Evolutionary conservation across 2,329 filamentous ascomycete species (phyloP), one percentile per base, ranked within the genome.

Genomic region (Xylaria sp.): DNA sequence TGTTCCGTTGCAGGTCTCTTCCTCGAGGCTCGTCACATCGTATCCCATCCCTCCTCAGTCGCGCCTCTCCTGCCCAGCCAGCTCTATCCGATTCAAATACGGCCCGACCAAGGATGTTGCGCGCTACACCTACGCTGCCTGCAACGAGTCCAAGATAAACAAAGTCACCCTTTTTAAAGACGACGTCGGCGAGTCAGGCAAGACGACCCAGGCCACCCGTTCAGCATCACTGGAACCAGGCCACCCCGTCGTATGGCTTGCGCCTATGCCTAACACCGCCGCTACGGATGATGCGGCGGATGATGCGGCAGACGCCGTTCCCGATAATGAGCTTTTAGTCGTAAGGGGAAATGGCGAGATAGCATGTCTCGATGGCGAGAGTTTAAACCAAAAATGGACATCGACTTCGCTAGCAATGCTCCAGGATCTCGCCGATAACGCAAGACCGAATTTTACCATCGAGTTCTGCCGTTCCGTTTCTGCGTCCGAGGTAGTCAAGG

Each of bases 31-130:
- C 63, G 81, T 89, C 68, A 89, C 87, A 6, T 89, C 87, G 1
- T 89, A 89, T 72, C 86, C 87, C 21, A 83, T 90, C 62, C 85
- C 87, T 25, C 87, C 87, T 1, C 85, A 88, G 73, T 83, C 87
- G 54, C 81, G 80, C 53, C 87, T 90, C 72, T 85, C 85, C 55
- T 89, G 87, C 73, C 75, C 86, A 8, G 83, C 86, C 19, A 83
- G 80, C 72, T 89, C 87, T 15, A 73, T 88, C 41, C 80, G 85
- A 66, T 78, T 81, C 64, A 81, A 85, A 46, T 73, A 80, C 11
- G 54, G 54, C 10, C 78, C 79, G 21, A 78, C 75, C 56, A 80
- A 75, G 64, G 80, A 82, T 60, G 76, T 85, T 31, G 78, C 81
- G 40, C 81, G 87, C 67, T 86, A 86, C 69, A 89, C 87, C 2